A percentile compares a stretch with the other conserved stretches of the same genome.
These are phyloP conservation scores for Asterochloris sp. DNA, from an alignment of 139 green algal species.

Conservation along the genomic window DNA sequence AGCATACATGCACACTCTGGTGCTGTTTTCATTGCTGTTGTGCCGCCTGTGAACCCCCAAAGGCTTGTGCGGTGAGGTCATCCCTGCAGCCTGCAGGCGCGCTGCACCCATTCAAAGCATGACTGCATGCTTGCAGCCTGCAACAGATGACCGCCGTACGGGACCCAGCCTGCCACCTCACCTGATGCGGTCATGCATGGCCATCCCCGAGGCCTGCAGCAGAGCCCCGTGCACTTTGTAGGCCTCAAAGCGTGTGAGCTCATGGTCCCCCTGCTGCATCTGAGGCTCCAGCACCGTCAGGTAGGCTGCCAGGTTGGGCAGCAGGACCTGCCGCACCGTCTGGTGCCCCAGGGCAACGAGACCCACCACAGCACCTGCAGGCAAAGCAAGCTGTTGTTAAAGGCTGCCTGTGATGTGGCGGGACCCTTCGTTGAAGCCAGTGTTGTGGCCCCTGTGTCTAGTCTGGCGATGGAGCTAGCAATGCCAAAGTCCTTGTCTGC, in stretches of 20 bases:
- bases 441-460: too few relatives aligned
- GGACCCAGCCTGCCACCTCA: neutral
- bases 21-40: too few relatives aligned
- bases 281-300: slow-evolving; percentile 5
- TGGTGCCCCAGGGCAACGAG: slow-evolving; percentile 63
- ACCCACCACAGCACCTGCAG: slow-evolving; percentile 46
- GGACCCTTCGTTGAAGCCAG: neutral
- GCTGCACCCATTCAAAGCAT: too few relatives aligned
- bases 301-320: slow-evolving; percentile 71
- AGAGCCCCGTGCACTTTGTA: slow-evolving; percentile 7
- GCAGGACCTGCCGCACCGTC: slow-evolving; percentile 57
- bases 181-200: slow-evolving; percentile 5
- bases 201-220: slow-evolving; percentile 4
- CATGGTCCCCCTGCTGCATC: slow-evolving; percentile 6
- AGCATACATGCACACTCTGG: too few relatives aligned
- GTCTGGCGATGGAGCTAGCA: too few relatives aligned
- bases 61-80: too few relatives aligned
- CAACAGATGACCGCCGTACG: neutral
- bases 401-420: neutral
- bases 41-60: too few relatives aligned
- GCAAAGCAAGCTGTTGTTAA: too few relatives aligned
- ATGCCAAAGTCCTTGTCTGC: too few relatives aligned
- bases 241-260: slow-evolving; percentile 14
- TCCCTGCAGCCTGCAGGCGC: too few relatives aligned
- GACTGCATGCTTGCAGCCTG: neutral